A percentile compares a stretch with the other conserved stretches of the same genome.
These are phyloP conservation scores for Sugiyamaella xylanicola DNA, from an alignment of 1,139 yeast species.

Conservation along the genomic window DNA sequence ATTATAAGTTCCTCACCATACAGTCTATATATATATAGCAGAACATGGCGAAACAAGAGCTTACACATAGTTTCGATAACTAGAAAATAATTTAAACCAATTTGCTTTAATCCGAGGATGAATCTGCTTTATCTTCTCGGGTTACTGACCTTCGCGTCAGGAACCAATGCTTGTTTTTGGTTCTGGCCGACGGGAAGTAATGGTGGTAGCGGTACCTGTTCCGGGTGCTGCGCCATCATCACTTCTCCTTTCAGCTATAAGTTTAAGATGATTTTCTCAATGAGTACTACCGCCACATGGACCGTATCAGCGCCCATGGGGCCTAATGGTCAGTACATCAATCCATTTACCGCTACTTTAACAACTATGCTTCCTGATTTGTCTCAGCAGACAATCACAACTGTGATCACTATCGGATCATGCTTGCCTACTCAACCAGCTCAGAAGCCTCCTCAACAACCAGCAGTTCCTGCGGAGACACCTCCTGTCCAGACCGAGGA, in stretches of 20 bases:
- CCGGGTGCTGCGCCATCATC: constrained; percentile 37
- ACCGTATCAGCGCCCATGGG: constrained; percentile 36
- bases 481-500: constrained; percentile 17
- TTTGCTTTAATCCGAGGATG: constrained; percentile 19
- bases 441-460: constrained; percentile 13
- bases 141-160: constrained; percentile 23
- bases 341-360: constrained; percentile 36
- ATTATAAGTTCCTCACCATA: background rate
- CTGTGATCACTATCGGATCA: constrained; percentile 27
- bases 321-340: constrained; percentile 29
- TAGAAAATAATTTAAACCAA: constrained; percentile 3
- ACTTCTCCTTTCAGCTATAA: constrained; percentile 30
- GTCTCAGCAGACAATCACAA: constrained; percentile 24
- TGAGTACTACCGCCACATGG: constrained; percentile 32
- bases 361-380: constrained; percentile 34
- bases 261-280: constrained; percentile 27
- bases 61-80: background rate
- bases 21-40: background rate
- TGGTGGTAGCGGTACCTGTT: constrained; percentile 32
- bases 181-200: constrained; percentile 29
- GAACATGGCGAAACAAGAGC: background rate
- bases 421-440: constrained; percentile 23
- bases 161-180: constrained; percentile 32
- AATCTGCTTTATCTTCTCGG: constrained; percentile 24
- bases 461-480: constrained; percentile 16